phyloP scores from a whole-genome alignment of 108 stramenopile species.

The Cafeteria roenbergensis region DNA sequence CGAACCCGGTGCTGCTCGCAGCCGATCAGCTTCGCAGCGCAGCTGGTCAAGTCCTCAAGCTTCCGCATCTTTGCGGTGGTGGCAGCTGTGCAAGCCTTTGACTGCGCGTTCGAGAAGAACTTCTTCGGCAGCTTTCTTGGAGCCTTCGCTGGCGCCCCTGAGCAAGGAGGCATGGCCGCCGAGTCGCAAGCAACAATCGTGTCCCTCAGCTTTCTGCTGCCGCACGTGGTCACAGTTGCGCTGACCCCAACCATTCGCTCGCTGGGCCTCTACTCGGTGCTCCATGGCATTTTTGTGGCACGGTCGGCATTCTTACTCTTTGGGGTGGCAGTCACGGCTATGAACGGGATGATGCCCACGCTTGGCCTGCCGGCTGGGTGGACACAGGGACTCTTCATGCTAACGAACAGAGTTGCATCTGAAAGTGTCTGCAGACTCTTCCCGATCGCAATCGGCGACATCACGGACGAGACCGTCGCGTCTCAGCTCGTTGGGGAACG shows the following conservation, averaged over 20 bases:
- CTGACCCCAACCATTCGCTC: slow-evolving; percentile 5
- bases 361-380: not conserved
- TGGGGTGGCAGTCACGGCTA: not conserved
- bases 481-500: not conserved
- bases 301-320: not conserved
- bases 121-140: slow-evolving; percentile 18
- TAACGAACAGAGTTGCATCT: slow-evolving; percentile 13
- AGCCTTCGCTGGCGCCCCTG: slow-evolving; percentile 5
- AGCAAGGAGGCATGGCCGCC: too few species aligned
- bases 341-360: not conserved
- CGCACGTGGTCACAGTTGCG: slow-evolving; percentile 6
- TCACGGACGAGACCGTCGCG: slow-evolving; percentile 14
- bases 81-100: slow-evolving; percentile 13
- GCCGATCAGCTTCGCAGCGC: not conserved
- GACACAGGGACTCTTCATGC: not conserved
- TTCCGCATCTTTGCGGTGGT: slow-evolving; percentile 13
- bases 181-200: not conserved
- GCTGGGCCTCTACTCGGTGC: slow-evolving; percentile 9
- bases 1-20: not conserved
- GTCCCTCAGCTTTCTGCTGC: slow-evolving; percentile 11
- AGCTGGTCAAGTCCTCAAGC: slow-evolving; percentile 7
- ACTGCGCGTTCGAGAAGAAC: slow-evolving; percentile 24
- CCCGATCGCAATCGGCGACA: slow-evolving; percentile 10
- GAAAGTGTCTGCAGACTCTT: slow-evolving; percentile 11
- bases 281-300: not conserved